Evolutionary conservation across 192 early-diverging fungal genomes (phyloP).

Genomic region (Entomortierella lignicola): DNA sequence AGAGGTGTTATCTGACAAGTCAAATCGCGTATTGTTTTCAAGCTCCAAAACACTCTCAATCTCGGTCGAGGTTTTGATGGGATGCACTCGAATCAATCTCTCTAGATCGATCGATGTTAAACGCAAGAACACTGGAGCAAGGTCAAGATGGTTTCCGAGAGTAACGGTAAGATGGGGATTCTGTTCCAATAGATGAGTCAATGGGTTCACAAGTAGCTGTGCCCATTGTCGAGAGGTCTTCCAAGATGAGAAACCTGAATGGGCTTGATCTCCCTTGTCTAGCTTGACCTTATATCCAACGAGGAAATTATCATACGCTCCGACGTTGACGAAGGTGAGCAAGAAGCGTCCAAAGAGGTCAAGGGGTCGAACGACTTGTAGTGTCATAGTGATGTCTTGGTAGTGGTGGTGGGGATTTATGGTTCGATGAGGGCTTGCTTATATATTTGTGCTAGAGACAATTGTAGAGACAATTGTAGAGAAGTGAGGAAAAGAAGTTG

Average conservation of each 20-base stretch:
- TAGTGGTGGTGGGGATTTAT: no score
- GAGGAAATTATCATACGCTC: no score
- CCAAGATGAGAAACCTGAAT: not conserved
- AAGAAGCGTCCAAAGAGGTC: no score
- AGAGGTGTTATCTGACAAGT: conserved; percentile 8
- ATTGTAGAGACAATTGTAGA: no score
- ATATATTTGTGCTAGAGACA: no score
- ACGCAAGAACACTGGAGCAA: conserved; percentile 23
- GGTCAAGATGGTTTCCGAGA: conserved; percentile 20
- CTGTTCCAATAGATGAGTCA: conserved; percentile 2
- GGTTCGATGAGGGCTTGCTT: no score
- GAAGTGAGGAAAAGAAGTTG: no score
- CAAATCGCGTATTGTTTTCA: conserved; percentile 35
- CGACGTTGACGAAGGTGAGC: no score
- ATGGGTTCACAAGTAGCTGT: conserved; percentile 12
- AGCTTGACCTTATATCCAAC: no score
- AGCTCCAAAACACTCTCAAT: conserved; percentile 15
- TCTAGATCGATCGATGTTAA: conserved; percentile 8
- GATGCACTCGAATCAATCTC: not conserved
- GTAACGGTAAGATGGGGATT: conserved; percentile 13
- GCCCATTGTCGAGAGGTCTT: conserved; percentile 13
- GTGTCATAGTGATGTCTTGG: no score
- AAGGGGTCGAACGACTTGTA: no score
- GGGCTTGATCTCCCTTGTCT: no score
- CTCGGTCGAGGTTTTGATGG: not conserved